Percentiles rank a stretch among this genome's conserved stretches.
Conservation (phyloP, 257 asterid genomes). For the Paulownia fortunei region DNA sequence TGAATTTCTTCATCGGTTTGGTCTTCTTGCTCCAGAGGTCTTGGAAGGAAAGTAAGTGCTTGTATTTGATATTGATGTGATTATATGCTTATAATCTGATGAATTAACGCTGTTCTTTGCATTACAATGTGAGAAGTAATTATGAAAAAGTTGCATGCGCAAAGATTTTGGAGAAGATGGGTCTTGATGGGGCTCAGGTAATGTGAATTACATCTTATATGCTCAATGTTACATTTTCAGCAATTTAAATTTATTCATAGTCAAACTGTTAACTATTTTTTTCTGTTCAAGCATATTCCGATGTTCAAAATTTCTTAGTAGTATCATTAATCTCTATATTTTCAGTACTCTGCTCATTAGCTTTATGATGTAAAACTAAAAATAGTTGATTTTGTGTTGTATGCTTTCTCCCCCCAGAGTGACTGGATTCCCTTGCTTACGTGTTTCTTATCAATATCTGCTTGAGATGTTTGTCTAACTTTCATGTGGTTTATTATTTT, state of each 20-base stretch:
- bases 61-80: slow-evolving; percentile 19
- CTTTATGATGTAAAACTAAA: background rate
- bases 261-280: background rate
- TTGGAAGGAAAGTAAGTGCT: slow-evolving; percentile 68
- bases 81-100: slow-evolving; percentile 18
- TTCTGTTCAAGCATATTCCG: slow-evolving; percentile 22
- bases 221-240: background rate
- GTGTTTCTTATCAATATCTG: slow-evolving; percentile 1
- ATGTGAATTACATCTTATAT: slow-evolving; percentile 20
- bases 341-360: background rate
- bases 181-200: slow-evolving; percentile 86
- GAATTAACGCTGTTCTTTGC: slow-evolving; percentile 30
- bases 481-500: slow-evolving; percentile 17
- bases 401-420: background rate
- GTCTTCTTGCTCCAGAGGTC: slow-evolving; percentile 75
- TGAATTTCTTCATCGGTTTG: slow-evolving; percentile 74
- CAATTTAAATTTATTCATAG: slow-evolving; percentile 2
- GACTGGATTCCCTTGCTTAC: slow-evolving; percentile 17
- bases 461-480: background rate
- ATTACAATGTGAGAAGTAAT: slow-evolving; percentile 42
- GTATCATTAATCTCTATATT: slow-evolving; percentile 5
- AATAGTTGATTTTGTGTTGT: background rate
- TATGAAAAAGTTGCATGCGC: slow-evolving; percentile 72
- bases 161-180: slow-evolving; percentile 69
- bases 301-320: background rate